Percentiles rank a stretch among this genome's conserved stretches.
Conservation (phyloP, 805 yeast genomes). For the Saturnispora hagleri region DNA sequence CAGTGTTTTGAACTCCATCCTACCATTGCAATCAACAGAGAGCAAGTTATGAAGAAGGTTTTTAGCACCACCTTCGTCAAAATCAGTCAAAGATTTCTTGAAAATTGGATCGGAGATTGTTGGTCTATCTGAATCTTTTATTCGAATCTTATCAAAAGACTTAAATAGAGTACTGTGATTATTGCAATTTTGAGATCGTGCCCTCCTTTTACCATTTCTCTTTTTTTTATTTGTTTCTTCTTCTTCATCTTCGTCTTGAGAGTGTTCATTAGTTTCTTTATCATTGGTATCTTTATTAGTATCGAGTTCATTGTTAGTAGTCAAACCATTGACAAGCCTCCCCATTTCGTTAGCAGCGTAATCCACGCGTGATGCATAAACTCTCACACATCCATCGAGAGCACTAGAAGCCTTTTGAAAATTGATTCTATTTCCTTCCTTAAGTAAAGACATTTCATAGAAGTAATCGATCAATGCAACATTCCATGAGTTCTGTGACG, state of each 20-base stretch:
- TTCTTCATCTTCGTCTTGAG: conserved; percentile 12
- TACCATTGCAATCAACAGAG: conserved; percentile 35
- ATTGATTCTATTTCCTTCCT: conserved; percentile 71
- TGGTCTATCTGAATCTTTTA: conserved; percentile 42
- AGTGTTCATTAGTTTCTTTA: conserved; percentile 17
- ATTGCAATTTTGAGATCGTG: background rate
- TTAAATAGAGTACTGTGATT: background rate
- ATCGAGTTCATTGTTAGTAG: conserved; percentile 14
- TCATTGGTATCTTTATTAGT: conserved; percentile 12
- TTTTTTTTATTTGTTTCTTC: conserved; percentile 17
- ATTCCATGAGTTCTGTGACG: conserved; percentile 80
- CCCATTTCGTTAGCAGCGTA: conserved; percentile 90
- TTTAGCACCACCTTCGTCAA: conserved; percentile 57
- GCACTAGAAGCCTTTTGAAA: conserved; percentile 90
- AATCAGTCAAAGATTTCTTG: conserved; percentile 45
- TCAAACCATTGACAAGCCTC: conserved; percentile 41
- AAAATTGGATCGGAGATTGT: conserved; percentile 47
- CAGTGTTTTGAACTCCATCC: conserved; percentile 43
- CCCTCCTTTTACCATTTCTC: conserved; percentile 16
- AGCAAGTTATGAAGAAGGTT: conserved; percentile 42
- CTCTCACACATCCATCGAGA: conserved; percentile 88
- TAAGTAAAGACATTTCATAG: conserved; percentile 66
- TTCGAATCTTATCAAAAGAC: conserved; percentile 30
- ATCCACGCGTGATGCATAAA: conserved; percentile 84
- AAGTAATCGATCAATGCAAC: conserved; percentile 88